Conservation (phyloP, 2,329 filamentous ascomycete species). For the Claviceps digitariae region DNA sequence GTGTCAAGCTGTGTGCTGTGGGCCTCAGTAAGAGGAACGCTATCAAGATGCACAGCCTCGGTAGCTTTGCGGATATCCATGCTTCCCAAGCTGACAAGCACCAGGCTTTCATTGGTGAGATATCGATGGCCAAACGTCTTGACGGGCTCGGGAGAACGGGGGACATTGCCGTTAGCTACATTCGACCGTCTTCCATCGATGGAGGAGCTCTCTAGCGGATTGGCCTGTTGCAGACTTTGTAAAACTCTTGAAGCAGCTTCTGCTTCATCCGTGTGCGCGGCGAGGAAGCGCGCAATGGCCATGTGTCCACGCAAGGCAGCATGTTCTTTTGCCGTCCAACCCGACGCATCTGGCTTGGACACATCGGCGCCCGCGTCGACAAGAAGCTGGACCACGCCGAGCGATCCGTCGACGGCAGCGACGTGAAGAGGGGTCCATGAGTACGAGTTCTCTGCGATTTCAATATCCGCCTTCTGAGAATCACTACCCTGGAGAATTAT, state of each 20-base stretch:
- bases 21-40: slow-evolving; percentile 73
- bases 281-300: slow-evolving; percentile 58
- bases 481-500: slow-evolving; percentile 59
- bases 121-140: slow-evolving; percentile 97
- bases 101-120: slow-evolving; percentile 73
- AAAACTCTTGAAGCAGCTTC: slow-evolving; percentile 15
- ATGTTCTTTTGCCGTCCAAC: slow-evolving; percentile 91
- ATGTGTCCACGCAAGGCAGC: slow-evolving; percentile 83
- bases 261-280: slow-evolving; percentile 29
- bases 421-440: slow-evolving; percentile 94
- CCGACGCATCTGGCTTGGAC: slow-evolving; percentile 65
- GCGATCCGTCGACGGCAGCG: slow-evolving; percentile 76
- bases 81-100: slow-evolving; percentile 83
- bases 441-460: slow-evolving; percentile 71
- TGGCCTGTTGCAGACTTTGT: slow-evolving; percentile 7
- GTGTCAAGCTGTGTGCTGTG: slow-evolving; percentile 92
- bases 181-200: slow-evolving; percentile 47
- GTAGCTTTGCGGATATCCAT: slow-evolving; percentile 83
- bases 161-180: slow-evolving; percentile 24
- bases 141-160: slow-evolving; percentile 57
- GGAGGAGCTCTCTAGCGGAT: slow-evolving; percentile 41
- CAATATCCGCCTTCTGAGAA: slow-evolving; percentile 60
- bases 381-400: slow-evolving; percentile 61
- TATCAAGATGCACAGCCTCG: slow-evolving; percentile 73
- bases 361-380: slow-evolving; percentile 66